Base-by-base conservation (phyloP, 805 yeast genomes). In the Candida parachauliodes region DNA sequence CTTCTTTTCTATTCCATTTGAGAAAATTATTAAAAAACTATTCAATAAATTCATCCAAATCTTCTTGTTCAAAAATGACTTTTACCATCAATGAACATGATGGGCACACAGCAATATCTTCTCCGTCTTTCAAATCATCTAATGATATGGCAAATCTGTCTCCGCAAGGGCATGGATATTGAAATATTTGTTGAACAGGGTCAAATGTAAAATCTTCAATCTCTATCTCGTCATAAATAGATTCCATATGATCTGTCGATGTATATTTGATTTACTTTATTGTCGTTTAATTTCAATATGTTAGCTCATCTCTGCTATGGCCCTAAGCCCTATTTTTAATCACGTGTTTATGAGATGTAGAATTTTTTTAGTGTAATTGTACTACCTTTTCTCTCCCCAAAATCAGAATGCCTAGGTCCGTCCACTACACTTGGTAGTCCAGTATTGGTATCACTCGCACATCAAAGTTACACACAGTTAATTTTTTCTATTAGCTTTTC, bases 131-230 rank as follows among this genome's bases (percentile, higher is more conserved):
- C 59, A 93, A 69, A 55, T 93, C 98, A 50, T 83, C 93, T 35
- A 88, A 69, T 21, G 77, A 70, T 19, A 93, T 85, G 54, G 91
- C 95, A 62, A 93, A 93, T 53, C 80, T 73, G 60, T 93, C 98
- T 8, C 98, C 98, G 61, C 98, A 93, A 1, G 98, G 98, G 69
- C 98, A 93, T 3, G 98, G 98, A 52, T 89, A 91, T 35, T 88
- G 83, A 62, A 89, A 87, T 18, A 87, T 62, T 58, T 84, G 88
- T 10, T 84, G 78, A n/a, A 67, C 70, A 2, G 89, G 78, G 58
- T 93, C 97, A 57, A 78, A 93, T 2, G 88, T 81, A 80, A 93
- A 89, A 59, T 93, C 98, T 61, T 93, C 98, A 36, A 93, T 93
- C 68, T 93, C 98, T 40, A 93, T 81, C 57, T 93, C 94, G 60